Percentiles rank a stretch among this genome's conserved stretches.
phyloP scores from a whole-genome alignment of 176 grass and related monocot genomes.

The Oryza australiensis region DNA sequence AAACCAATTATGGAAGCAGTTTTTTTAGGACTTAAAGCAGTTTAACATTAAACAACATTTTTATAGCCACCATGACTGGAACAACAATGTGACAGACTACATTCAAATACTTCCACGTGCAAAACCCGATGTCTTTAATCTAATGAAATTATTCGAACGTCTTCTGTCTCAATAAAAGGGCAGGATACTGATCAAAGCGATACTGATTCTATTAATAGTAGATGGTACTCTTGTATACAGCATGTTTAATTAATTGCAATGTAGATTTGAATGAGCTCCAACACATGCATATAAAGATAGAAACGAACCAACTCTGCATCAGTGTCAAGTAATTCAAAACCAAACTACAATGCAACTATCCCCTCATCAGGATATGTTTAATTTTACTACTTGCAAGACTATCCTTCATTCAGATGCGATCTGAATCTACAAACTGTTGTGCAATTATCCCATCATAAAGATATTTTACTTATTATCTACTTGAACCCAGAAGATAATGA shows the following conservation, averaged over 20 bases:
- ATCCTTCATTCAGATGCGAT: slow-evolving; percentile 11
- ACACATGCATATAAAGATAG: background rate
- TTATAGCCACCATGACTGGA: background rate
- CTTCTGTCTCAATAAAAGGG: background rate
- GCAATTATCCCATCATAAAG: background rate
- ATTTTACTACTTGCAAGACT: background rate
- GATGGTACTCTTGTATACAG: background rate
- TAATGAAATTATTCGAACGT: background rate
- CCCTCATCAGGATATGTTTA: background rate
- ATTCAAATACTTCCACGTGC: background rate
- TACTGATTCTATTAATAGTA: background rate
- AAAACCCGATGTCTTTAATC: background rate
- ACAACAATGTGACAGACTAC: background rate
- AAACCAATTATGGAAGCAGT: background rate
- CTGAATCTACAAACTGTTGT: slow-evolving; percentile 8
- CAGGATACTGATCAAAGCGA: background rate
- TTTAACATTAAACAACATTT: background rate
- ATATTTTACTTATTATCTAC: slow-evolving; percentile 6
- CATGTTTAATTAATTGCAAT: background rate
- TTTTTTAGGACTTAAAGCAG: background rate
- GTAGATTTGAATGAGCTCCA: background rate
- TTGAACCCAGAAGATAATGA: slow-evolving; percentile 8
- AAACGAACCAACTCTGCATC: background rate
- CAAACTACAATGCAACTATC: background rate
- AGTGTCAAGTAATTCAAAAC: background rate